Percentiles rank a stretch among this genome's conserved stretches.
phyloP scores from a whole-genome alignment of 1,139 yeast species.

The Yarrowia galli region DNA sequence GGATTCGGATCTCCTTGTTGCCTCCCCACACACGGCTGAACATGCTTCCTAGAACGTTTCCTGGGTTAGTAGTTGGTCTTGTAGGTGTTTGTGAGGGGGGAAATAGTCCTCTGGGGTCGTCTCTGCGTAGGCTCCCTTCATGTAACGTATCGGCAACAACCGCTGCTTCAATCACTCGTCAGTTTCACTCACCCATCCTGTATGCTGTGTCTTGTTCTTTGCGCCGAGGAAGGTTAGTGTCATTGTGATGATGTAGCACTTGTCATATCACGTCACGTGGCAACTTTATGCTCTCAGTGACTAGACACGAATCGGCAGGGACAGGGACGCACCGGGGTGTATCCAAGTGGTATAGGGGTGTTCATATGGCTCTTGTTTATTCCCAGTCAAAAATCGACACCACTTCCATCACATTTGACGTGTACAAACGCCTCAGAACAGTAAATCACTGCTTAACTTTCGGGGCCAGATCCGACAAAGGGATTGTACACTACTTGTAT shows the following conservation, averaged over 20 bases:
- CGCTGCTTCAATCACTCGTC: not conserved
- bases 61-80: constrained; percentile 40
- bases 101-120: too few species aligned
- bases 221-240: constrained; percentile 30
- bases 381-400: not conserved
- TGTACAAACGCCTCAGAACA: not conserved
- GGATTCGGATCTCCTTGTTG: constrained; percentile 86
- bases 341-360: not conserved
- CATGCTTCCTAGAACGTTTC: constrained; percentile 67
- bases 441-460: constrained; percentile 29
- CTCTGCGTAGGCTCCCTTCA: too few species aligned
- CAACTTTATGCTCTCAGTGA: constrained; percentile 3
- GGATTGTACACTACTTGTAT: not conserved
- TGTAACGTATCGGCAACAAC: too few species aligned
- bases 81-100: too few species aligned
- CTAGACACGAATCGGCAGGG: not conserved
- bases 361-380: not conserved
- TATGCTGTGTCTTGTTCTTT: constrained; percentile 31
- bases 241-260: constrained; percentile 34
- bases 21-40: constrained; percentile 89
- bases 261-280: constrained; percentile 22
- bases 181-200: constrained; percentile 36
- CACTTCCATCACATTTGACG: not conserved
- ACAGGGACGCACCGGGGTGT: not conserved
- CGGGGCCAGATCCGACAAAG: not conserved